phyloP scores from a whole-genome alignment of 1,139 yeast genomes.

The Nakaseomyces uthaithaninus region DNA sequence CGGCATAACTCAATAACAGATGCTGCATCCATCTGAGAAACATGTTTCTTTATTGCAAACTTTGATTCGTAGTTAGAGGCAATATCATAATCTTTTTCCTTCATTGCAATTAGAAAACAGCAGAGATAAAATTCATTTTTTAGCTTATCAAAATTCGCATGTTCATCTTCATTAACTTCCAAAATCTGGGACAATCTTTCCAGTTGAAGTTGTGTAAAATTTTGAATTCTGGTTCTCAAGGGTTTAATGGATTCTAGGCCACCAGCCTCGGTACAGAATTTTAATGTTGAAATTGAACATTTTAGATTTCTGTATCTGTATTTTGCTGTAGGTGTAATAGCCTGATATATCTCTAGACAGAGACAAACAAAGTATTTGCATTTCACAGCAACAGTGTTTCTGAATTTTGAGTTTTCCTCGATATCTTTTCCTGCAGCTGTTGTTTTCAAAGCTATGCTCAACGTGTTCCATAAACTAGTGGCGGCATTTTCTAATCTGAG shows the following conservation, averaged over 20 bases:
- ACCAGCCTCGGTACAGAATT: slow-evolving; percentile 10
- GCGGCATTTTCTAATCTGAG: slow-evolving; percentile 21
- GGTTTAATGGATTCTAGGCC: slow-evolving; percentile 13
- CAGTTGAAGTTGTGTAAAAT: slow-evolving; percentile 13
- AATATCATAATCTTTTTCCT: slow-evolving; percentile 18
- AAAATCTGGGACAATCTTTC: slow-evolving; percentile 10
- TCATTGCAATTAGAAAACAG: slow-evolving; percentile 16
- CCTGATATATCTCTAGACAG: slow-evolving; percentile 20
- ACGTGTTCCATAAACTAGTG: slow-evolving; percentile 23
- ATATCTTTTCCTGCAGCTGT: not conserved
- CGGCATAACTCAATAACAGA: slow-evolving; percentile 21
- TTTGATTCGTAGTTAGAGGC: slow-evolving; percentile 19
- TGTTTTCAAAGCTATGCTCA: slow-evolving; percentile 14
- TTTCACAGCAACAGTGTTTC: slow-evolving; percentile 7
- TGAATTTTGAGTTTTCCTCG: not conserved
- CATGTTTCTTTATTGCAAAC: slow-evolving; percentile 12
- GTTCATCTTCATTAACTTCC: not conserved
- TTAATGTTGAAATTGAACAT: slow-evolving; percentile 11
- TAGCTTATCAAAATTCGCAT: slow-evolving; percentile 10
- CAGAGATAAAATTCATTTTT: slow-evolving; percentile 18
- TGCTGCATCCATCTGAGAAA: slow-evolving; percentile 11
- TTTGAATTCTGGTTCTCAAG: slow-evolving; percentile 10
- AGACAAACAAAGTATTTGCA: slow-evolving; percentile 20
- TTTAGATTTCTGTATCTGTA: slow-evolving; percentile 16
- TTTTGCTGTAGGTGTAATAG: slow-evolving; percentile 10